phyloP scores from a whole-genome alignment of 768 basidiomycete species.

The Hericium coralloides region DNA sequence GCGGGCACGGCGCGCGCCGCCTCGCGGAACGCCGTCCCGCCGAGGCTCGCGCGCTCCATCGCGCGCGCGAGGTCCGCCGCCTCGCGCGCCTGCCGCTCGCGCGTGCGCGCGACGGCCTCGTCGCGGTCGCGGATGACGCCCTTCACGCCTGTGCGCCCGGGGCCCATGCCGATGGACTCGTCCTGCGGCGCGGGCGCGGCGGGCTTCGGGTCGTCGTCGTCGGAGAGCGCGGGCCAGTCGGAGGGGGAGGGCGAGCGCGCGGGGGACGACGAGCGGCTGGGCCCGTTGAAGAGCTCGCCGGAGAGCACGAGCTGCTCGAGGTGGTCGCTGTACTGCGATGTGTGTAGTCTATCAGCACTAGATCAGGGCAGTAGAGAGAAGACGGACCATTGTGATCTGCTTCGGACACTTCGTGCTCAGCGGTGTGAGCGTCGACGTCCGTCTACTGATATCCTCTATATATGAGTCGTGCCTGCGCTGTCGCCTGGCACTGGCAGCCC shows the following conservation, averaged over 20 bases:
- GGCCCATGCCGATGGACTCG: conserved; percentile 77
- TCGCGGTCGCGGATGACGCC: conserved; percentile 78
- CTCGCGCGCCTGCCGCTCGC: conserved; percentile 44
- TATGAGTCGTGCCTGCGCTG: no score
- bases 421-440: no score
- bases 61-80: conserved; percentile 40
- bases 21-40: conserved; percentile 68
- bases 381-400: background rate
- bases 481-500: no score
- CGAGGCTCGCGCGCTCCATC: conserved; percentile 59
- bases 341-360: background rate
- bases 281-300: conserved; percentile 59
- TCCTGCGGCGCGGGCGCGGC: conserved; percentile 23
- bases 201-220: conserved; percentile 31
- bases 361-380: background rate
- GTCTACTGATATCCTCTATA: no score
- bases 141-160: conserved; percentile 81
- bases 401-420: no score
- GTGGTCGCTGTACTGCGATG: conserved; percentile 12
- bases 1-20: conserved; percentile 47
- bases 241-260: conserved; percentile 42
- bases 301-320: conserved; percentile 70
- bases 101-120: conserved; percentile 52
- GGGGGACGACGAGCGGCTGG: conserved; percentile 52
- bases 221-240: conserved; percentile 43